phyloP scores from a whole-genome alignment of 2,329 filamentous ascomycete species.

The Fusarium tupiense region DNA sequence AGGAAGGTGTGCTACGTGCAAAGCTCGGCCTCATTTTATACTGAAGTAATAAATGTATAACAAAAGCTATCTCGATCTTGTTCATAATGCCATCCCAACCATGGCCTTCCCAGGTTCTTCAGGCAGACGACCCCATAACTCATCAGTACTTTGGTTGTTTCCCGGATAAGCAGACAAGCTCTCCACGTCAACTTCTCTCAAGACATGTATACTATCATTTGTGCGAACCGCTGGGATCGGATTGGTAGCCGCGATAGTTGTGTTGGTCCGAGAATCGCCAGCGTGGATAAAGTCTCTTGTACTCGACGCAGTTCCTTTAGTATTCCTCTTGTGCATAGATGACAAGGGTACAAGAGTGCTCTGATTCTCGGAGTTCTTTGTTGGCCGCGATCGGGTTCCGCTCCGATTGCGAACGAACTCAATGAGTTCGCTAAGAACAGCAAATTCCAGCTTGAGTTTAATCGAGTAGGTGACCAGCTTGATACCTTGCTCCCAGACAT shows the following conservation, averaged over 20 bases:
- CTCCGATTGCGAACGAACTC: slow-evolving; percentile 45
- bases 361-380: not conserved
- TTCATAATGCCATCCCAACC: not conserved
- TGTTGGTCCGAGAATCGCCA: not conserved
- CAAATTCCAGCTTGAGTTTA: slow-evolving; percentile 52
- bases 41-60: no score
- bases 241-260: not conserved
- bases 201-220: slow-evolving; percentile 17
- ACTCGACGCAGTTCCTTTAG: not conserved
- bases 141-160: slow-evolving; percentile 21
- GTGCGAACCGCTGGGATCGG: not conserved
- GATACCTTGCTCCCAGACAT: slow-evolving; percentile 48
- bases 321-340: not conserved
- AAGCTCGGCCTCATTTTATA: no score
- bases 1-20: no score
- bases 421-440: slow-evolving; percentile 49
- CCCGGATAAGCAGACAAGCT: not conserved
- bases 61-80: no score
- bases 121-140: slow-evolving; percentile 1
- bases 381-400: not conserved
- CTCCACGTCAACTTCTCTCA: slow-evolving; percentile 26
- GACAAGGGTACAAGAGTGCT: slow-evolving; percentile 13
- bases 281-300: not conserved
- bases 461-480: slow-evolving; percentile 49
- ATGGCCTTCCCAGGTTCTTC: not conserved